Evolutionary conservation across 768 basidiomycete species (phyloP).

Genomic region (Rhizopogon vulgaris): DNA sequence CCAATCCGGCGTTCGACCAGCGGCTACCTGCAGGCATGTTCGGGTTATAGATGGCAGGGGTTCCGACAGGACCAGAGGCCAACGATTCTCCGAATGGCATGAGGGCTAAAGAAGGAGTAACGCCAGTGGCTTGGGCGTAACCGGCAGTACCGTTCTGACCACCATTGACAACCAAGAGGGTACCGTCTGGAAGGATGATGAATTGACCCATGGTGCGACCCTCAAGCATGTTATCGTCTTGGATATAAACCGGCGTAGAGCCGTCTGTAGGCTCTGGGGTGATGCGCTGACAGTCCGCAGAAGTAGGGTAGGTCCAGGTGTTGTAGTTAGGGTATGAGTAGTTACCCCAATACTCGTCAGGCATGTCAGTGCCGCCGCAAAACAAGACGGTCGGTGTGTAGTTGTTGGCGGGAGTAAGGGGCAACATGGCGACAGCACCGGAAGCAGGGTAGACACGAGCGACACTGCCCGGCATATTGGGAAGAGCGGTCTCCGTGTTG

Average conservation of each 20-base stretch:
- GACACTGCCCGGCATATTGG: conserved; percentile 67
- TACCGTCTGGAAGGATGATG: conserved; percentile 74
- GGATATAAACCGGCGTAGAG: conserved; percentile 48
- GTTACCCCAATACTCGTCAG: conserved; percentile 67
- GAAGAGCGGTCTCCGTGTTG: conserved; percentile 58
- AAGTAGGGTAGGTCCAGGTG: conserved; percentile 68
- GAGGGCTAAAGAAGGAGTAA: conserved; percentile 31
- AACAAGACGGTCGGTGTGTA: conserved; percentile 83
- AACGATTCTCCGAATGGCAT: conserved; percentile 74
- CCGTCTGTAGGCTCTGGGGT: conserved; percentile 80
- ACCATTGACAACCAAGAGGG: conserved; percentile 78
- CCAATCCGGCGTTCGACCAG: conserved; percentile 66
- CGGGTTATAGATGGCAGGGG: conserved; percentile 83
- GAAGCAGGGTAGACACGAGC: conserved; percentile 87
- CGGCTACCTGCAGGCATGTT: conserved; percentile 61
- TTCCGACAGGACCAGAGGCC: conserved; percentile 72
- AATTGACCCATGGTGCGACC: conserved; percentile 91
- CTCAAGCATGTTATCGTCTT: conserved; percentile 72
- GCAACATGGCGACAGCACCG: conserved; percentile 84
- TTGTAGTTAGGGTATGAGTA: conserved; percentile 69
- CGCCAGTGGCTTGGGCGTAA: conserved; percentile 55
- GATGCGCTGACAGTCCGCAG: conserved; percentile 72
- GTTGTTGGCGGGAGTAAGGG: conserved; percentile 83
- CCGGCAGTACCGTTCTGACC: conserved; percentile 85
- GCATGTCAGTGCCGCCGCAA: conserved; percentile 85